Conservation (phyloP, 352 stramenopile genomes). For the Aphanomyces cochlioides region DNA sequence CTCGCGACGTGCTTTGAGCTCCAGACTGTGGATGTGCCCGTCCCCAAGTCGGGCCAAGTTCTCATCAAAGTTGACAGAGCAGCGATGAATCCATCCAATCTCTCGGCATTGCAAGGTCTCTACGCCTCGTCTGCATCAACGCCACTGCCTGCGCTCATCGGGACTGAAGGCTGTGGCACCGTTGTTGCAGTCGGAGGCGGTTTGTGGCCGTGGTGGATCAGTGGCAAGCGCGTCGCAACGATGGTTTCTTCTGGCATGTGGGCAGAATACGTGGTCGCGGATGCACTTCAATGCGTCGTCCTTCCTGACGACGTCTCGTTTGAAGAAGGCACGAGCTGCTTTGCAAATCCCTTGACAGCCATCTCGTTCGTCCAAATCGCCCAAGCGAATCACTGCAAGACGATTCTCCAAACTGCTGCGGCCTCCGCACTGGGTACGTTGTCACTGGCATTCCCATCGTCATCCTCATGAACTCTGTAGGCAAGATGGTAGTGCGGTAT, state of each 20-base stretch:
- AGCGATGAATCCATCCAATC: no score
- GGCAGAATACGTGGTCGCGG: slow-evolving; percentile 32
- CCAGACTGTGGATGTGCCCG: no score
- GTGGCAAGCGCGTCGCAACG: slow-evolving; percentile 24
- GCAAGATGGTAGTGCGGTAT: slow-evolving; percentile 33
- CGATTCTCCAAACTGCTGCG: slow-evolving; percentile 34
- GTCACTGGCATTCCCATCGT: background rate
- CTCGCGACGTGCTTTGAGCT: no score
- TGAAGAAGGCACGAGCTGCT: slow-evolving; percentile 30
- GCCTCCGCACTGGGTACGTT: slow-evolving; percentile 28
- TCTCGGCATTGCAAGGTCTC: background rate
- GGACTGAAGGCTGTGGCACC: slow-evolving; percentile 31
- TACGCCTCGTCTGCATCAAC: background rate
- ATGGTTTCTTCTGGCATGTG: slow-evolving; percentile 29
- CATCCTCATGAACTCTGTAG: background rate
- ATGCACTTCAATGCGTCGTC: slow-evolving; percentile 5
- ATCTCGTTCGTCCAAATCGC: slow-evolving; percentile 33
- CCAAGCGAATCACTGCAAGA: slow-evolving; percentile 29
- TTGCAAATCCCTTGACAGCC: slow-evolving; percentile 35
- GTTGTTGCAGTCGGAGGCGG: slow-evolving; percentile 32
- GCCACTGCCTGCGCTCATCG: slow-evolving; percentile 15
- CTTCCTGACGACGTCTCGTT: slow-evolving; percentile 23
- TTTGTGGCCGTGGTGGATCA: slow-evolving; percentile 13
- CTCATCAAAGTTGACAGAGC: no score
- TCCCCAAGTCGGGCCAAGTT: no score